phyloP scores from a whole-genome alignment of 2,329 filamentous ascomycete species.

The Keithomyces neogunnii region DNA sequence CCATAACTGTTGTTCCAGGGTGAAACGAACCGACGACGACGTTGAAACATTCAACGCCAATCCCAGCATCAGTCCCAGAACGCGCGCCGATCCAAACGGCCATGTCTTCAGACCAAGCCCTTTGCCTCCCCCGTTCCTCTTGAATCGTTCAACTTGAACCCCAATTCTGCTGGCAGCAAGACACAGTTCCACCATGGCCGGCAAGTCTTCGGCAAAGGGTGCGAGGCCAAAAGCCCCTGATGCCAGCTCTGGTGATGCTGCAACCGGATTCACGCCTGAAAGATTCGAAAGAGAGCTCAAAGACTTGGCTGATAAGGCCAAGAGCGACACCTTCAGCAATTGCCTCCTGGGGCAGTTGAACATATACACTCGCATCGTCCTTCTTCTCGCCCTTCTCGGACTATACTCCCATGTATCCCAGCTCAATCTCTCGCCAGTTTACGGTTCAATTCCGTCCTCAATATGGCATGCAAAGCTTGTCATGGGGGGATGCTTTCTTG shows the following conservation, averaged over 20 bases:
- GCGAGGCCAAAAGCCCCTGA: neutral
- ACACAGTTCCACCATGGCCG: neutral
- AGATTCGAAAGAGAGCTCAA: conserved; percentile 47
- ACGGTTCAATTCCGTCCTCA: conserved; percentile 72
- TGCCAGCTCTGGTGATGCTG: conserved; percentile 6
- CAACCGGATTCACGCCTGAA: conserved; percentile 36
- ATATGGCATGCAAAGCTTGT: conserved; percentile 63
- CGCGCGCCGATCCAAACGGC: too few relatives aligned
- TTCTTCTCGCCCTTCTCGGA: conserved; percentile 33
- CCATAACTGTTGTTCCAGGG: too few relatives aligned
- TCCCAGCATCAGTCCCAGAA: too few relatives aligned
- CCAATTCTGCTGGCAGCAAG: neutral
- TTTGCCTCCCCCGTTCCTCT: too few relatives aligned
- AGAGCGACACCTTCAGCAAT: conserved; percentile 21
- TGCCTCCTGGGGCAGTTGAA: conserved; percentile 27
- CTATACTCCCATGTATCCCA: conserved; percentile 63
- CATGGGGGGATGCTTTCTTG: conserved; percentile 58
- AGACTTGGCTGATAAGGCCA: conserved; percentile 37
- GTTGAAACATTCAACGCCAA: too few relatives aligned
- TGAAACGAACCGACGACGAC: too few relatives aligned
- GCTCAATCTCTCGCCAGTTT: conserved; percentile 74
- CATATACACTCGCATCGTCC: conserved; percentile 26
- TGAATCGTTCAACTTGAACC: neutral
- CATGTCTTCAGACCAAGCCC: too few relatives aligned
- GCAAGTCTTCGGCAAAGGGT: neutral